A percentile compares a stretch with the other conserved stretches of the same genome.
Conservation (phyloP, 176 grass and related monocot species). For the Puya raimondii region DNA sequence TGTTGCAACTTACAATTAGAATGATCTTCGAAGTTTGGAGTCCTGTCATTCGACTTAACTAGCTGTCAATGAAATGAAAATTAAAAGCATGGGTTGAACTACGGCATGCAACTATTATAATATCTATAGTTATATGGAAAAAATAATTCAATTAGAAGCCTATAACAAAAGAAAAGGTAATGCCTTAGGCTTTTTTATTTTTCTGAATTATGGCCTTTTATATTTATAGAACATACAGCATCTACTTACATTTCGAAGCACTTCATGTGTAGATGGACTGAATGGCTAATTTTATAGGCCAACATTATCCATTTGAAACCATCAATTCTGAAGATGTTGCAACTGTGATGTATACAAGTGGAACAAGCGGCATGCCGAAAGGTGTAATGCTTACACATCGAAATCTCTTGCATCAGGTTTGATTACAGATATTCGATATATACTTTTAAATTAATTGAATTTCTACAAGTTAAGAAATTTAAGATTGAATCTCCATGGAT, state of each 20-base stretch:
- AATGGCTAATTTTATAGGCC: constrained; percentile 21
- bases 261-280: neutral
- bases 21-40: too few species aligned
- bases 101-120: too few species aligned
- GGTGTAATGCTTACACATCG: constrained; percentile 88
- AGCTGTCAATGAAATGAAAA: too few species aligned
- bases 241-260: neutral
- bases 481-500: neutral
- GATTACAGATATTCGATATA: neutral
- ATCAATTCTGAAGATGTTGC: constrained; percentile 82
- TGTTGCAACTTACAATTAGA: too few species aligned
- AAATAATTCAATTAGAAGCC: too few species aligned
- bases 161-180: neutral
- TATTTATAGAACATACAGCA: neutral
- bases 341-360: constrained; percentile 94
- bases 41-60: too few species aligned
- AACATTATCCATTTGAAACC: constrained; percentile 36
- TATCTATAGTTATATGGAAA: too few species aligned
- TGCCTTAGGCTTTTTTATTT: neutral
- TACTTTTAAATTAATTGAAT: neutral
- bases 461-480: neutral
- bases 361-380: constrained; percentile 85
- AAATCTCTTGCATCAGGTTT: constrained; percentile 96
- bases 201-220: neutral
- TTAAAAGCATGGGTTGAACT: too few species aligned